A percentile compares a stretch with the other conserved stretches of the same genome.
These are phyloP conservation scores for Schizophyllum amplum DNA, from an alignment of 1,284 basidiomycete genomes.

Conservation along the genomic window DNA sequence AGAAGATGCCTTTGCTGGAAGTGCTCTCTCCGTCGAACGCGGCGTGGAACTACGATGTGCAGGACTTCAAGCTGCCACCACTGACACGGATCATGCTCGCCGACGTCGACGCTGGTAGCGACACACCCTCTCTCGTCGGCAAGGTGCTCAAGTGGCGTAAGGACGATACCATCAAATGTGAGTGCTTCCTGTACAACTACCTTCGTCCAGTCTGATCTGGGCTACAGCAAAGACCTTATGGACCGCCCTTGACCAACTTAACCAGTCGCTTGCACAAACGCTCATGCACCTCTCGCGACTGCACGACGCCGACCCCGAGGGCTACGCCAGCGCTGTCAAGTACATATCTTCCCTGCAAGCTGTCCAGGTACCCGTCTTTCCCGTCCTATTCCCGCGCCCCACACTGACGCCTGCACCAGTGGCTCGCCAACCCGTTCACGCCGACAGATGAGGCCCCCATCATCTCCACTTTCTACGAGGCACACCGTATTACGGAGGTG, in stretches of 20 bases:
- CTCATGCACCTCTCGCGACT: constrained; percentile 43
- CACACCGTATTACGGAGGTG: constrained; percentile 50
- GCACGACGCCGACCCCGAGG: constrained; percentile 33
- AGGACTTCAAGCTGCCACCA: constrained; percentile 75
- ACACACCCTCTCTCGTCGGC: constrained; percentile 87
- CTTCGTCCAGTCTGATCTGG: background rate
- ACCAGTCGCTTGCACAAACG: constrained; percentile 46
- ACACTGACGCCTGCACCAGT: constrained; percentile 28
- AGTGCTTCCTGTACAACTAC: constrained; percentile 10
- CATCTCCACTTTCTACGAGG: constrained; percentile 47
- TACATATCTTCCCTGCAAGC: constrained; percentile 51
- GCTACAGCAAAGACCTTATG: constrained; percentile 57
- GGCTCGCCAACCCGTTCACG: constrained; percentile 48
- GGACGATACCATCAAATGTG: constrained; percentile 50
- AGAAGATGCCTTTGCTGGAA: constrained; percentile 28
- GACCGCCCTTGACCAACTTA: constrained; percentile 58
- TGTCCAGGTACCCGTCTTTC: constrained; percentile 36
- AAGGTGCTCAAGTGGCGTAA: constrained; percentile 86
- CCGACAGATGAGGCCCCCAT: constrained; percentile 22
- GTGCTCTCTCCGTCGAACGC: constrained; percentile 52
- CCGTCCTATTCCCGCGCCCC: background rate
- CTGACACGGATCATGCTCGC: constrained; percentile 78
- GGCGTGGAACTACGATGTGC: constrained; percentile 60
- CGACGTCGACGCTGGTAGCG: constrained; percentile 89
- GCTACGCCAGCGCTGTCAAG: constrained; percentile 49